Base-by-base conservation (phyloP, 495 filamentous ascomycete genomes). In the Friedmanniomyces endolithicus region DNA sequence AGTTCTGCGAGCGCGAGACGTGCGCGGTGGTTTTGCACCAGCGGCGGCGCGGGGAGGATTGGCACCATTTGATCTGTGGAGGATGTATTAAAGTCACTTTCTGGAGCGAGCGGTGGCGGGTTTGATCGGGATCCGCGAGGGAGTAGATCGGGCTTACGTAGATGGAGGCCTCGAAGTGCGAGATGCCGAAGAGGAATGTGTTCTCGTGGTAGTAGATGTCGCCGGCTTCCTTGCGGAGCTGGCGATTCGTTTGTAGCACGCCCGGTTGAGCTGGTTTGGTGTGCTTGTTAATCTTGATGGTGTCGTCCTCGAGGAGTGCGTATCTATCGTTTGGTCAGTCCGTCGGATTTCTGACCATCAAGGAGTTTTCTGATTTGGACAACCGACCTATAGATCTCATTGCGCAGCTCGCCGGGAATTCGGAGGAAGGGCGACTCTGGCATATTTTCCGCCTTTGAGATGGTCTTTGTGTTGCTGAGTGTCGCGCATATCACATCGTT, bases 151-250 rank as follows among this genome's bases (percentile, higher is more conserved):
- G 4, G 9, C 27, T 3, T 31, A 31, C 27, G 22, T 47, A 47
- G 23, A 35, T 20, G 8, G 23, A 14, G 29, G 41, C 52, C n/a
- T 47, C 25, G 52, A 47, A 47, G 43, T 50, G 19, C 8, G 11
- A 16, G 20, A 56, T 29, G 20, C 23, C 19, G 46, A 56, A 50
- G 2, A 14, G 6, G 46, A 56, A 56, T 1, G 6, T 43, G 35
- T 56, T 49, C 53, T 49, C 44, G 9, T 56, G 19, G 34, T 56
- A 56, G 45, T 50, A 56, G 31, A 56, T 56, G 23, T 40, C 43
- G 31, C 23, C 31, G 6, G 45, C 46, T 34, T 56, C 45, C 17
- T 50, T 34, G 7, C 53, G 44, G 37, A 3, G 19, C 19, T 33
- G 29, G 7, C 29, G 24, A 17, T 14, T 33, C 8, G 29, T 35